Evolutionary conservation across 129 eudicot genomes (phyloP), one percentile per base, ranked within the genome.

Genomic region (Solidago caesia): DNA sequence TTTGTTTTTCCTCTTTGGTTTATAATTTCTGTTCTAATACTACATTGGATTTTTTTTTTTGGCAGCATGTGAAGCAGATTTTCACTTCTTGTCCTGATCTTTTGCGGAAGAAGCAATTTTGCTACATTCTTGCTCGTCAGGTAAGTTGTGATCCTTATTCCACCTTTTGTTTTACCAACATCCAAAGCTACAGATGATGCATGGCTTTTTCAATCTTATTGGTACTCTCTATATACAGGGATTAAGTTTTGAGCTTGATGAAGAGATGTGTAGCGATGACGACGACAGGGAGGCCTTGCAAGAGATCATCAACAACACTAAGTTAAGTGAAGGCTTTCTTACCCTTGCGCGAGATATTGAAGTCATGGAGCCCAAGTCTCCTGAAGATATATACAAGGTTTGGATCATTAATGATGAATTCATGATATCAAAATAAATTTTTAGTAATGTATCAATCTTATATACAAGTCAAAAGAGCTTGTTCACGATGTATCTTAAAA

Each of bases 311-410:
- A 89, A 87, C 58, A 95, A 91, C 81, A 76, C 90, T 29, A 91
- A 89, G 76, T 65, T 95, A 64, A 91, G 89, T 81, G 99, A 91
- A 85, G 99, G 99, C 64, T 95, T 80, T 84, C 93, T 95, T 66
- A 87, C 96, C 29, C 99, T 95, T 87, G 99, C 99, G 67, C 94
- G 97, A 68, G 99, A 95, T 84, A 91, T 95, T 55, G 99, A 95
- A 84, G 99, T 95, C 70, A 95, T 91, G 99, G 99, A 91, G 81
- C 91, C 99, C 74, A 95, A 95, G 67, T 88, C 97, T 72, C 99
- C 99, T 6, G 99, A 95, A 75, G 99, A 95, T 81, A 91, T 95
- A 6, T 95, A 95, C 44, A 95, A 95, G 99, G 97, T 91, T 74
- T 72, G 74, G 11, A 59, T 68, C 5, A 10, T 3, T 16, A 1